Percentiles rank a stretch among this genome's conserved stretches.
These are phyloP conservation scores for Darksidea phi DNA, from an alignment of 495 filamentous ascomycete genomes.

Conservation along the genomic window DNA sequence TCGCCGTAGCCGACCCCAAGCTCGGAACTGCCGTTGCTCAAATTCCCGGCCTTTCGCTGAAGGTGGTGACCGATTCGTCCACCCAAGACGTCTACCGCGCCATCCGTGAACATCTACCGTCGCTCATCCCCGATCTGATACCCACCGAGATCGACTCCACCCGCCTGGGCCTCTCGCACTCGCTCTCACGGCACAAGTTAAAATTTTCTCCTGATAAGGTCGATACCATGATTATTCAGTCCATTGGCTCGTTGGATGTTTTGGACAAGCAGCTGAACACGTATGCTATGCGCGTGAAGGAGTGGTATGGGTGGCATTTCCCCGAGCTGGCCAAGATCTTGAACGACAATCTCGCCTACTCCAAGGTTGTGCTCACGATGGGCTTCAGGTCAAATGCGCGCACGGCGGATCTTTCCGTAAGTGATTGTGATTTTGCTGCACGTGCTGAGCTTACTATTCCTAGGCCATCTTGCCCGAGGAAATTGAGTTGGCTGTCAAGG, in stretches of 20 bases:
- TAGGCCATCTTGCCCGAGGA: constrained; percentile 86
- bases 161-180: constrained; percentile 93
- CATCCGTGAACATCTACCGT: constrained; percentile 84
- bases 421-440: background rate
- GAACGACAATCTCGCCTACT: constrained; percentile 96
- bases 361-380: constrained; percentile 79
- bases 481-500: constrained; percentile 87
- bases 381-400: constrained; percentile 79
- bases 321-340: constrained; percentile 95
- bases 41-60: constrained; percentile 80
- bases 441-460: background rate
- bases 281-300: constrained; percentile 88
- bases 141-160: constrained; percentile 86
- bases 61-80: constrained; percentile 78
- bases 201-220: constrained; percentile 99
- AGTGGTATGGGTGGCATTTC: constrained; percentile 99
- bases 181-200: constrained; percentile 94
- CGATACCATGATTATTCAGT: constrained; percentile 98
- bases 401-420: constrained; percentile 69
- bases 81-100: constrained; percentile 88
- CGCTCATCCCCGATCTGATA: constrained; percentile 84
- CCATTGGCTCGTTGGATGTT: constrained; percentile 90
- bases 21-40: constrained; percentile 91
- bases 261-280: constrained; percentile 98
- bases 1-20: constrained; percentile 94